Percentiles rank a stretch among this genome's conserved stretches.
Evolutionary conservation across 2,329 filamentous ascomycete species (phyloP).

Genomic region (Aureobasidium sp.): DNA sequence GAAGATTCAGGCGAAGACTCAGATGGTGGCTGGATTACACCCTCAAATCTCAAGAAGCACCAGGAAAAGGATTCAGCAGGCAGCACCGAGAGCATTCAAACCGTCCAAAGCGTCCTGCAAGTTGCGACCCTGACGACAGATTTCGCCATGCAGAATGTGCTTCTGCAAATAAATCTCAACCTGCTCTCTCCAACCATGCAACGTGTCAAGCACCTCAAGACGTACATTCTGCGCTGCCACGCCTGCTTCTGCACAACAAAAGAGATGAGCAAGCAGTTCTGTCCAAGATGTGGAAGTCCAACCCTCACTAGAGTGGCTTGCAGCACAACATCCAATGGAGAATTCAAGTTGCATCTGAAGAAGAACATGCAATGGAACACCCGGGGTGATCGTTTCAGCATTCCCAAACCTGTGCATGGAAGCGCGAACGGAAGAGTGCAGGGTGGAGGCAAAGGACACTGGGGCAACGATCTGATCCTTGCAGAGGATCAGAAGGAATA

Average conservation of each 20-base stretch:
- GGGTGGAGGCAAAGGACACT: conserved; percentile 74
- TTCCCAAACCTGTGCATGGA: conserved; percentile 83
- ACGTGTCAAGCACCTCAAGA: conserved; percentile 77
- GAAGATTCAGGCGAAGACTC: conserved; percentile 38
- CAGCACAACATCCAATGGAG: conserved; percentile 71
- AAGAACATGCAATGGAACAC: conserved; percentile 96
- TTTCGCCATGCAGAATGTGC: conserved; percentile 96
- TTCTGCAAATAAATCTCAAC: conserved; percentile 89
- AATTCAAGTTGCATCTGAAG: conserved; percentile 81
- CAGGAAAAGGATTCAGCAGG: conserved; percentile 58
- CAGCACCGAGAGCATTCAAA: conserved; percentile 37
- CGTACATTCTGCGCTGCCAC: conserved; percentile 87
- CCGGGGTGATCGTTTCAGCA: conserved; percentile 82
- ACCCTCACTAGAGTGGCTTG: conserved; percentile 80
- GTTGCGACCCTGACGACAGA: conserved; percentile 91
- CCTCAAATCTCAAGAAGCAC: conserved; percentile 80
- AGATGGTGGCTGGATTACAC: conserved; percentile 80
- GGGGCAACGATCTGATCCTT: conserved; percentile 77
- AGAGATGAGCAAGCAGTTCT: conserved; percentile 86
- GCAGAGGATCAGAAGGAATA: conserved; percentile 97
- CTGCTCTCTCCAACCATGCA: conserved; percentile 72
- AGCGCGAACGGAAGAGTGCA: conserved; percentile 68
- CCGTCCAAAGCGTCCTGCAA: conserved; percentile 62
- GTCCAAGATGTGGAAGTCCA: conserved; percentile 79
- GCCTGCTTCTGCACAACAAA: conserved; percentile 82